Conservation (phyloP, 2,329 filamentous ascomycete genomes). For the Alternaria panax region DNA sequence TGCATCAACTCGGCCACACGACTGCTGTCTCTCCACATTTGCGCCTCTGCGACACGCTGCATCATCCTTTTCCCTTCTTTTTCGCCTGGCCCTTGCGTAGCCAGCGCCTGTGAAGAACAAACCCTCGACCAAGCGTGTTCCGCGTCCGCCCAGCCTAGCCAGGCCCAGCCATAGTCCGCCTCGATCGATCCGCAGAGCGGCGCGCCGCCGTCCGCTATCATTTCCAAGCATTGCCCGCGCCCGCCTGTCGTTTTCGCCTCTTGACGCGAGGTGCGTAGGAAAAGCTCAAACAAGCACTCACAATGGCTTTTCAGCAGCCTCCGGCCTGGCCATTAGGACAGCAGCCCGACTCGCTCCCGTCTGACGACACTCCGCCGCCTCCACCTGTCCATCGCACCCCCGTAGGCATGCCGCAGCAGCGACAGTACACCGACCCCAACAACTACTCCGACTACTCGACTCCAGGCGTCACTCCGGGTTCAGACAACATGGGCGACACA, state of each 20-base stretch:
- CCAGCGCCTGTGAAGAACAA: slow-evolving; percentile 6
- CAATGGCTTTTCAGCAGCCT: slow-evolving; percentile 34
- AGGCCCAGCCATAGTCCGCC: slow-evolving; percentile 13
- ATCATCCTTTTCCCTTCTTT: neutral
- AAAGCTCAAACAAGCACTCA: slow-evolving; percentile 5
- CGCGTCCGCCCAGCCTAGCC: slow-evolving; percentile 5
- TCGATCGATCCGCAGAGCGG: slow-evolving; percentile 20
- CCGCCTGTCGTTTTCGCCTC: slow-evolving; percentile 10
- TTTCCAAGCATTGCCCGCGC: slow-evolving; percentile 9
- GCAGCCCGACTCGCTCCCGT: slow-evolving; percentile 28
- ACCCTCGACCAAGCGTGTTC: slow-evolving; percentile 3
- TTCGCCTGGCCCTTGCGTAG: neutral
- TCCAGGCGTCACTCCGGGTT: slow-evolving; percentile 61
- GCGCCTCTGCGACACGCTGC: slow-evolving; percentile 4
- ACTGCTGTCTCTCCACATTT: slow-evolving; percentile 1
- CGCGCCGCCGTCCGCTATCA: slow-evolving; percentile 15
- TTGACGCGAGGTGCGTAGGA: slow-evolving; percentile 13
- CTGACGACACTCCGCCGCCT: slow-evolving; percentile 41
- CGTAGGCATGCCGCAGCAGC: slow-evolving; percentile 39
- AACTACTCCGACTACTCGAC: slow-evolving; percentile 47
- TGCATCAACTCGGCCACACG: slow-evolving; percentile 3
- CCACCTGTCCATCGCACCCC: slow-evolving; percentile 45
- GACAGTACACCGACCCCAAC: slow-evolving; percentile 35
- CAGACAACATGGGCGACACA: slow-evolving; percentile 70
- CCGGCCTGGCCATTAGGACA: slow-evolving; percentile 33